These are phyloP conservation scores for Ascocoryne sarcoides DNA, from an alignment of 2,329 filamentous ascomycete genomes.

Conservation along the genomic window DNA sequence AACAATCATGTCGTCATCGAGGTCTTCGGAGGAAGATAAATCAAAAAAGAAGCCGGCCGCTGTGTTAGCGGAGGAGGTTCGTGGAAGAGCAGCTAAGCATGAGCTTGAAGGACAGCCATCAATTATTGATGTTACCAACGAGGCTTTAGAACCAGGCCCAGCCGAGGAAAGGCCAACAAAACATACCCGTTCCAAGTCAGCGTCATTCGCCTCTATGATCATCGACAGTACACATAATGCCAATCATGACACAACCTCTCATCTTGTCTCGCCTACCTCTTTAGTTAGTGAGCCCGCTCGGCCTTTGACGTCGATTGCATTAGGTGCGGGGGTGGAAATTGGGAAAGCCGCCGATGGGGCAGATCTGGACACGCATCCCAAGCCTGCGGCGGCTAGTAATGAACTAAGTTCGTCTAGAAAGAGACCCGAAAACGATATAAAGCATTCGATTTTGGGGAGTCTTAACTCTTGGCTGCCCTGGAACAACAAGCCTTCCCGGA, in stretches of 20 bases:
- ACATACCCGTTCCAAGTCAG: slow-evolving; percentile 30
- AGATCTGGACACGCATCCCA: slow-evolving; percentile 12
- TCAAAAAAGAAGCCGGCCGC: slow-evolving; percentile 47
- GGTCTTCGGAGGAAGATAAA: slow-evolving; percentile 54
- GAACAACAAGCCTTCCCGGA: slow-evolving; percentile 12
- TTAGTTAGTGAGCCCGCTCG: slow-evolving; percentile 48
- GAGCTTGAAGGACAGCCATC: slow-evolving; percentile 8
- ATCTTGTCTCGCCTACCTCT: slow-evolving; percentile 31
- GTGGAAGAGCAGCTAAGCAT: slow-evolving; percentile 38
- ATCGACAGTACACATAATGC: slow-evolving; percentile 30
- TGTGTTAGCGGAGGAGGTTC: slow-evolving; percentile 46
- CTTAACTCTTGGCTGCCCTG: slow-evolving; percentile 27
- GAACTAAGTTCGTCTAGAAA: slow-evolving; percentile 23
- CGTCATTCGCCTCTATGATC: slow-evolving; percentile 38
- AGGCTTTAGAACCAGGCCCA: slow-evolving; percentile 9
- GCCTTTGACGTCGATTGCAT: slow-evolving; percentile 43
- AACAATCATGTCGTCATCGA: slow-evolving; percentile 58
- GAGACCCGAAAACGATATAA: slow-evolving; percentile 10
- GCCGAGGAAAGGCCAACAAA: slow-evolving; percentile 17
- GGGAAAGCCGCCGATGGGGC: slow-evolving; percentile 10
- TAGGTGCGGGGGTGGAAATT: slow-evolving; percentile 18
- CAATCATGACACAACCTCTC: slow-evolving; percentile 28
- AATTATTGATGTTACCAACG: slow-evolving; percentile 3
- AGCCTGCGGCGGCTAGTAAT: slow-evolving; percentile 19
- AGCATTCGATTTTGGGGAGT: slow-evolving; percentile 20